Conservation (phyloP, 768 basidiomycete species). For the Auricularia sp. region DNA sequence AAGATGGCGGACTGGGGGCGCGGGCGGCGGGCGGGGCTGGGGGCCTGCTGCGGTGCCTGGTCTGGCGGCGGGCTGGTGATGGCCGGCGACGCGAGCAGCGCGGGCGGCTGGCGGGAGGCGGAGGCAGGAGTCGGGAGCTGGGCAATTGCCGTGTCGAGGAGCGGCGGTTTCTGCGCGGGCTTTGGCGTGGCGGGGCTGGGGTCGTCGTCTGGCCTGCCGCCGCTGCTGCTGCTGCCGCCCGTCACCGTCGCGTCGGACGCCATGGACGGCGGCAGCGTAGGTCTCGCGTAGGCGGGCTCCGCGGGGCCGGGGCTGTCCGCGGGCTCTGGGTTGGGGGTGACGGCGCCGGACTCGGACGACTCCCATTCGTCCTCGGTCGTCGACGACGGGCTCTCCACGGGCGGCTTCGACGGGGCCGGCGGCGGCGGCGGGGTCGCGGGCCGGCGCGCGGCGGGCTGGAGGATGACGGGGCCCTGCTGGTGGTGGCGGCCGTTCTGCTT, state of each 20-base stretch:
- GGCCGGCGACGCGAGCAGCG: neutral
- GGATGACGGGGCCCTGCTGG: neutral
- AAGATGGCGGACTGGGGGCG: slow-evolving; percentile 2
- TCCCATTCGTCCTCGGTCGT: slow-evolving; percentile 65
- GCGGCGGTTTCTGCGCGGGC: neutral
- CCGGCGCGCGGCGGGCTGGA: slow-evolving; percentile 4
- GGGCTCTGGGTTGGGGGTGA: slow-evolving; percentile 42
- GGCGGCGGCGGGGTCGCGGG: slow-evolving; percentile 4
- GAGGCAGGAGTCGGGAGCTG: neutral
- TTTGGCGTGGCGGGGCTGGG: slow-evolving; percentile 5
- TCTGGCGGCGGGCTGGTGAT: neutral
- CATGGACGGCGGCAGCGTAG: slow-evolving; percentile 14
- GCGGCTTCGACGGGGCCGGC: neutral
- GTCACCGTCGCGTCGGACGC: slow-evolving; percentile 24
- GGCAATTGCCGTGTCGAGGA: neutral
- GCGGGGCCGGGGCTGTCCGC: slow-evolving; percentile 30
- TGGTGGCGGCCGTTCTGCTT: slow-evolving; percentile 2
- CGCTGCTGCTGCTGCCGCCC: slow-evolving; percentile 8
- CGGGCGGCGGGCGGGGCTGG: neutral
- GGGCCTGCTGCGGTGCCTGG: neutral
- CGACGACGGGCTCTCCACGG: slow-evolving; percentile 5
- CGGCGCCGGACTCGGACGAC: slow-evolving; percentile 68
- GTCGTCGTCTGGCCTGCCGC: neutral
- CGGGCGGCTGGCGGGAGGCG: neutral
- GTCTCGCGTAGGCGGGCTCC: slow-evolving; percentile 16